phyloP scores from a whole-genome alignment of 768 basidiomycete genomes.

The Exsudoporus frostii region DNA sequence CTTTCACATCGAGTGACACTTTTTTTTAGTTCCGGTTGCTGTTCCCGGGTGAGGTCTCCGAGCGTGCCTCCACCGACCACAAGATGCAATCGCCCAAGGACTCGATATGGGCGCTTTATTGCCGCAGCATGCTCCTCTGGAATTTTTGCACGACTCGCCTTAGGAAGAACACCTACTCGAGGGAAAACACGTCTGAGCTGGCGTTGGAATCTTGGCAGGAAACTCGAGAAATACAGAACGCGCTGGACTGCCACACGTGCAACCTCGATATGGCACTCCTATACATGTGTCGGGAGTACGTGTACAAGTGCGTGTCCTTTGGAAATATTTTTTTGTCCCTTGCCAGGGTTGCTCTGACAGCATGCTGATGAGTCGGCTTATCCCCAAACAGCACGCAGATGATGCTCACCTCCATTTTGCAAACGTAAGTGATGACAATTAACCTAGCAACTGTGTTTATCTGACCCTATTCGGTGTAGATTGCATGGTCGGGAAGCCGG shows the following conservation, averaged over 20 bases:
- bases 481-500: slow-evolving; percentile 51
- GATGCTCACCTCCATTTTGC: slow-evolving; percentile 58
- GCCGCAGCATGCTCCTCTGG: slow-evolving; percentile 80
- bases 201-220: slow-evolving; percentile 65
- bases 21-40: slow-evolving; percentile 41
- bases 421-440: slow-evolving; percentile 48
- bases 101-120: slow-evolving; percentile 79
- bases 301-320: slow-evolving; percentile 60
- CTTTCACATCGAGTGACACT: slow-evolving; percentile 8
- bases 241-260: slow-evolving; percentile 65
- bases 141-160: slow-evolving; percentile 58
- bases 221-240: slow-evolving; percentile 62
- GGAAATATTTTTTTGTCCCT: slow-evolving; percentile 3
- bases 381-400: slow-evolving; percentile 51
- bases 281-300: slow-evolving; percentile 65
- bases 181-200: slow-evolving; percentile 56
- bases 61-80: slow-evolving; percentile 43
- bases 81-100: slow-evolving; percentile 63
- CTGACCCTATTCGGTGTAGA: slow-evolving; percentile 32
- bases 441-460: neutral
- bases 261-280: slow-evolving; percentile 66
- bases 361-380: slow-evolving; percentile 15
- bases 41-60: slow-evolving; percentile 71
- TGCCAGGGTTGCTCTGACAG: slow-evolving; percentile 6
- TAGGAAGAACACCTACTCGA: slow-evolving; percentile 38